These are phyloP conservation scores for Fusarium staphyleae DNA, from an alignment of 2,329 filamentous ascomycete genomes.

Conservation along the genomic window DNA sequence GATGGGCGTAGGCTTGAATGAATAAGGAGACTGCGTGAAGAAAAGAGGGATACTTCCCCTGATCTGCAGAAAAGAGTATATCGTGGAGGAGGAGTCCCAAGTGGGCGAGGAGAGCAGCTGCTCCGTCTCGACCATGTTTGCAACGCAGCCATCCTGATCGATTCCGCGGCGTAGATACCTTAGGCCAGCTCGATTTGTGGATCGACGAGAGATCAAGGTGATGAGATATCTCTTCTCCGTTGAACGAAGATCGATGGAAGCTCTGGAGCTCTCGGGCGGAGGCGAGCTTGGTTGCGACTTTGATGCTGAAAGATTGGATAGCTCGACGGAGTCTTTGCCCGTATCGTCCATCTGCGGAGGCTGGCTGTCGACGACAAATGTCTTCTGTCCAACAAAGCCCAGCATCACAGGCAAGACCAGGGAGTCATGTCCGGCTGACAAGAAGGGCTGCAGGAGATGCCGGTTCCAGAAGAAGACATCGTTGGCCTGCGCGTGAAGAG, in stretches of 20 bases:
- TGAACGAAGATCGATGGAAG: constrained; percentile 52
- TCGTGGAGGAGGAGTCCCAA: constrained; percentile 68
- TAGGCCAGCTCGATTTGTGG: constrained; percentile 83
- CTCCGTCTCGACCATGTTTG: constrained; percentile 94
- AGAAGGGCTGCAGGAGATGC: constrained; percentile 75
- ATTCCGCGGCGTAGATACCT: constrained; percentile 90
- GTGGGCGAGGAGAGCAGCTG: constrained; percentile 80
- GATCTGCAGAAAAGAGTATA: constrained; percentile 86
- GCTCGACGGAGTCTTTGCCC: constrained; percentile 55
- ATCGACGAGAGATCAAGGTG: constrained; percentile 91
- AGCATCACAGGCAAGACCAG: constrained; percentile 87
- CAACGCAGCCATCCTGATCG: constrained; percentile 86
- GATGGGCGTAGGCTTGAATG: constrained; percentile 84
- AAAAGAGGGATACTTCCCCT: constrained; percentile 93
- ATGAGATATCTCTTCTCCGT: constrained; percentile 72
- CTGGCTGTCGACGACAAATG: constrained; percentile 75
- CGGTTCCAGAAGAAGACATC: constrained; percentile 91
- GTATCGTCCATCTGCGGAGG: constrained; percentile 61
- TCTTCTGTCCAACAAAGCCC: constrained; percentile 88
- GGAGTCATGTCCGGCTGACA: constrained; percentile 72
- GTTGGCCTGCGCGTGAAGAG: constrained; percentile 77
- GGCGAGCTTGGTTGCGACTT: constrained; percentile 39
- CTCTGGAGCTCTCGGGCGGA: constrained; percentile 34
- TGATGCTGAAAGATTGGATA: constrained; percentile 49
- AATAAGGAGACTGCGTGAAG: constrained; percentile 94